Conservation (phyloP, 108 stramenopile genomes). For the Stephanodiscus minutulus region DNA sequence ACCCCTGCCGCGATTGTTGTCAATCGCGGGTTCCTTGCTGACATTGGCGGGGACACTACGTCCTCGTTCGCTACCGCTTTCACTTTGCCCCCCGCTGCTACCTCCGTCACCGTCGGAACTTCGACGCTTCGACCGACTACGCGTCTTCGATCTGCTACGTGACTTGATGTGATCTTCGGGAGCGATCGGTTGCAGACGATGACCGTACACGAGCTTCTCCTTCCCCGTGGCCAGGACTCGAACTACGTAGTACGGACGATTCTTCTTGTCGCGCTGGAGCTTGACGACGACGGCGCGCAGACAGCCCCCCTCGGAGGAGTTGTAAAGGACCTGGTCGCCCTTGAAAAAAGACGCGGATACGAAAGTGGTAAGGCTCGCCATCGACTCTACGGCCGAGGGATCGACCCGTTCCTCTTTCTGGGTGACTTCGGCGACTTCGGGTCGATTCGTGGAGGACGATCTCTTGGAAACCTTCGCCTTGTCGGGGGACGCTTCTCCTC, state of each 20-base stretch:
- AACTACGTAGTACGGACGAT: slow-evolving; percentile 45
- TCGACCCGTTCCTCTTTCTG: slow-evolving; percentile 11
- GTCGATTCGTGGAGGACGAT: not conserved
- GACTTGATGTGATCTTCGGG: not conserved
- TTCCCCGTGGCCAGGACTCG: slow-evolving; percentile 24
- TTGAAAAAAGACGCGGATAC: slow-evolving; percentile 15
- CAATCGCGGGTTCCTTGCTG: not conserved
- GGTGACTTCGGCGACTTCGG: not conserved
- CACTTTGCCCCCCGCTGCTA: not conserved
- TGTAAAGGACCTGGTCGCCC: slow-evolving; percentile 37
- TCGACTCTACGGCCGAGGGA: slow-evolving; percentile 11
- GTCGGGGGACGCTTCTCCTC: not conserved
- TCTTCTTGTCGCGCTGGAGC: slow-evolving; percentile 39
- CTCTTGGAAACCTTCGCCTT: not conserved
- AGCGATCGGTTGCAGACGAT: slow-evolving; percentile 28
- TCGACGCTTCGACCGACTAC: not conserved
- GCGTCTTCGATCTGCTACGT: not conserved
- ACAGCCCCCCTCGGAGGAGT: slow-evolving; percentile 43
- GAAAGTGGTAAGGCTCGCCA: not conserved
- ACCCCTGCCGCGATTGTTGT: not conserved
- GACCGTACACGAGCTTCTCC: slow-evolving; percentile 48
- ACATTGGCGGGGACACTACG: slow-evolving; percentile 15
- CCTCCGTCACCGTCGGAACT: not conserved
- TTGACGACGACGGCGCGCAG: slow-evolving; percentile 32
- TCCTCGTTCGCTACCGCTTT: slow-evolving; percentile 2